These are phyloP conservation scores for Chlamydomonas schloesseri DNA, from an alignment of 139 green algal species.

Conservation along the genomic window DNA sequence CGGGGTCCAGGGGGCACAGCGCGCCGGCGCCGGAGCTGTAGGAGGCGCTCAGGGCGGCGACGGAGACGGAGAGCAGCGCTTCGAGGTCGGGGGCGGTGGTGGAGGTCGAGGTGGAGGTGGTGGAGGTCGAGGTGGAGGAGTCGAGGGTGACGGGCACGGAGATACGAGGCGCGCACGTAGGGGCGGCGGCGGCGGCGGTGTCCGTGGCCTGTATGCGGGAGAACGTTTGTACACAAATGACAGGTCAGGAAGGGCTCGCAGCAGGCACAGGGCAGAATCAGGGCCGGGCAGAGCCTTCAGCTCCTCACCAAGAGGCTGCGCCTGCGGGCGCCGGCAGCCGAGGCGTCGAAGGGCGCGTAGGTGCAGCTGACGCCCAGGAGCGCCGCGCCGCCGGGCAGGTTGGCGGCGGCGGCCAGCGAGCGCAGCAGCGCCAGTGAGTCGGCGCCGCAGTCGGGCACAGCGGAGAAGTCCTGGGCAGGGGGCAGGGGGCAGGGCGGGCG, in stretches of 20 bases:
- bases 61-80: background rate
- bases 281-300: too few relatives aligned
- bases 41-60: background rate
- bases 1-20: slow-evolving; percentile 2
- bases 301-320: background rate
- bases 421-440: slow-evolving; percentile 3
- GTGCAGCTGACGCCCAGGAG: background rate
- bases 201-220: too few relatives aligned
- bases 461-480: background rate
- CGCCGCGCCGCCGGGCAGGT: background rate
- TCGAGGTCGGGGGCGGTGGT: background rate
- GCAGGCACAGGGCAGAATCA: too few relatives aligned
- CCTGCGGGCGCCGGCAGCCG: too few relatives aligned
- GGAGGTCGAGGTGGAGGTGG: background rate
- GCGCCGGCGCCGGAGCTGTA: background rate
- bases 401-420: background rate
- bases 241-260: too few relatives aligned
- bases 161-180: background rate
- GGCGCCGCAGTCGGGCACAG: slow-evolving; percentile 5
- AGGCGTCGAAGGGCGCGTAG: background rate
- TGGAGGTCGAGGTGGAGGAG: background rate
- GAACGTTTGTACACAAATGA: too few relatives aligned
- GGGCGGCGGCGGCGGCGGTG: too few relatives aligned
- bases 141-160: background rate
- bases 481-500: too few relatives aligned